phyloP scores from a whole-genome alignment of 1,284 basidiomycete species.

The Chalciporus sp. region DNA sequence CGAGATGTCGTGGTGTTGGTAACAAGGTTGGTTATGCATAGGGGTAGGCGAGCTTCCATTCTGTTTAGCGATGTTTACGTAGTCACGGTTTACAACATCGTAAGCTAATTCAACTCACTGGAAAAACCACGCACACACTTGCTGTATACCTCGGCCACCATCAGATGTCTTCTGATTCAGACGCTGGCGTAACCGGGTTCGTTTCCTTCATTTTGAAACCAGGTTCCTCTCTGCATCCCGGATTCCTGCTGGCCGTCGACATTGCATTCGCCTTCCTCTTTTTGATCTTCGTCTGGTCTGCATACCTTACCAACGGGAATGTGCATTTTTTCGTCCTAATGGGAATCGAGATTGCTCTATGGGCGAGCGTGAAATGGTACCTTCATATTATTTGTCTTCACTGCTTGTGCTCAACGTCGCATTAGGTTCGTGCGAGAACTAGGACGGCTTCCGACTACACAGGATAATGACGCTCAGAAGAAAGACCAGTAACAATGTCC shows the following conservation, averaged over 20 bases:
- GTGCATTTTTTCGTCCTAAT: slow-evolving; percentile 66
- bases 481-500: slow-evolving; percentile 29
- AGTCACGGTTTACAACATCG: too few relatives aligned
- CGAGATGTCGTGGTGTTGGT: not conserved
- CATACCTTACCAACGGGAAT: slow-evolving; percentile 60
- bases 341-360: slow-evolving; percentile 62
- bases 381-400: slow-evolving; percentile 17
- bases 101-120: not conserved
- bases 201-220: slow-evolving; percentile 62
- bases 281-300: slow-evolving; percentile 55
- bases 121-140: not conserved
- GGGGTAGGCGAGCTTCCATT: not conserved
- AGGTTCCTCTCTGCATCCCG: slow-evolving; percentile 73
- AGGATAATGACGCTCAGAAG: slow-evolving; percentile 22
- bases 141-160: not conserved
- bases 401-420: slow-evolving; percentile 5
- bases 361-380: slow-evolving; percentile 80
- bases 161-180: slow-evolving; percentile 25
- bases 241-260: slow-evolving; percentile 67
- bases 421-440: slow-evolving; percentile 58
- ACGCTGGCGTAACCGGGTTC: slow-evolving; percentile 30
- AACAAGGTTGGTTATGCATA: not conserved
- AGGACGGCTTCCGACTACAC: slow-evolving; percentile 32
- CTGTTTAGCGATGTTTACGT: slow-evolving; percentile 28
- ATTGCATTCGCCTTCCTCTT: slow-evolving; percentile 58